Evolutionary conservation across 2,329 filamentous ascomycete genomes (phyloP).

Genomic region (Reticulascus tulasneorum): DNA sequence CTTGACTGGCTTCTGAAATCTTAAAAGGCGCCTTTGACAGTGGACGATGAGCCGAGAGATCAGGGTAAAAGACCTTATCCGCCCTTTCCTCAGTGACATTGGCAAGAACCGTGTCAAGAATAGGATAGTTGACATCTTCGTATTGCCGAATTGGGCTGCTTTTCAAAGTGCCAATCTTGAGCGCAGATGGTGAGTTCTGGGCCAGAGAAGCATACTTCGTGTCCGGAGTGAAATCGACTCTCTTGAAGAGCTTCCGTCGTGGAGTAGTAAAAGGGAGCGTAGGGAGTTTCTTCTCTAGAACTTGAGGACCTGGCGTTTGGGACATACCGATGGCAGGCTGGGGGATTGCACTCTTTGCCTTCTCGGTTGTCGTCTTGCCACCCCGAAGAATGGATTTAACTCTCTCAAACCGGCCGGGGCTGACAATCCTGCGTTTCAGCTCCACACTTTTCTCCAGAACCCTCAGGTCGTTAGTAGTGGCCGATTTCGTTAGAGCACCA

Average conservation of each 20-base stretch:
- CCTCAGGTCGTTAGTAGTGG: constrained; percentile 42
- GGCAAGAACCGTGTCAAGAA: constrained; percentile 23
- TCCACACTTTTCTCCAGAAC: constrained; percentile 27
- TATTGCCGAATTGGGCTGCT: constrained; percentile 22
- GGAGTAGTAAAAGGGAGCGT: constrained; percentile 59
- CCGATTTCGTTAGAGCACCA: constrained; percentile 43
- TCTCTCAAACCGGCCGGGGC: constrained; percentile 48
- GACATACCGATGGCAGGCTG: constrained; percentile 33
- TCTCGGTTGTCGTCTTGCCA: constrained; percentile 32
- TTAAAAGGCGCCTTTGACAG: constrained; percentile 10
- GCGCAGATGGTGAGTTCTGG: constrained; percentile 53
- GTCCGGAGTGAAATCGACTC: constrained; percentile 74
- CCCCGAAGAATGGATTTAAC: constrained; percentile 55
- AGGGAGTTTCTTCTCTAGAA: constrained; percentile 49
- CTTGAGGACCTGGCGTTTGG: constrained; percentile 42
- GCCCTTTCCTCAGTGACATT: constrained; percentile 20
- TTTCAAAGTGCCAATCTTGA: constrained; percentile 47
- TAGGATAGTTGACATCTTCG: constrained; percentile 29
- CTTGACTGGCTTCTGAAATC: constrained; percentile 19
- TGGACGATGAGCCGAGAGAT: constrained; percentile 31
- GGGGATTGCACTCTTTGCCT: constrained; percentile 45
- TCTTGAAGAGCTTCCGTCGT: constrained; percentile 64
- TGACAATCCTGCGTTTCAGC: constrained; percentile 35
- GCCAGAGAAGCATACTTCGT: constrained; percentile 47
- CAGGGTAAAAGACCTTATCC: constrained; percentile 46